Evolutionary conservation across 495 filamentous ascomycete species (phyloP).

Genomic region (Neurospora discreta): DNA sequence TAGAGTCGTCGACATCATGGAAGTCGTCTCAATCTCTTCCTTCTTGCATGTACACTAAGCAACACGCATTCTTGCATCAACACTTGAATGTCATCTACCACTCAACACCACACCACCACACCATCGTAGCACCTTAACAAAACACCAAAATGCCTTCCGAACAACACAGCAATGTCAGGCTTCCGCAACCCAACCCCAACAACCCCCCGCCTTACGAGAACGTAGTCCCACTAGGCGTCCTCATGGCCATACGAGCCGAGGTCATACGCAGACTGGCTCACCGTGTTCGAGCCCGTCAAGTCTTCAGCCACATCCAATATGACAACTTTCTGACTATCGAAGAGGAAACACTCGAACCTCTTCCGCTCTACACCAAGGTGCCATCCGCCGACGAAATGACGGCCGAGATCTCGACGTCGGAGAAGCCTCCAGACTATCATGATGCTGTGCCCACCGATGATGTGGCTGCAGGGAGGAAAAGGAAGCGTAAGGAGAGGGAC

Average conservation of each 20-base stretch:
- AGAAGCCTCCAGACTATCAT: too few species aligned
- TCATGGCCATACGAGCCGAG: background rate
- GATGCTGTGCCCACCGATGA: background rate
- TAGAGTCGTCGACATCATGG: background rate
- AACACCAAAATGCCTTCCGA: background rate
- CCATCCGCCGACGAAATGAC: background rate
- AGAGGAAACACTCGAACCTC: background rate
- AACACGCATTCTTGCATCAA: background rate
- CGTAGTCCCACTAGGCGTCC: background rate
- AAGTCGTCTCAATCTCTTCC: background rate
- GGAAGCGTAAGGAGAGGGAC: background rate
- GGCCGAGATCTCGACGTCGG: too few species aligned
- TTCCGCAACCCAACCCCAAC: background rate
- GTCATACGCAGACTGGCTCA: too few species aligned
- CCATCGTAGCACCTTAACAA: background rate
- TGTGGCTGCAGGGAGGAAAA: background rate
- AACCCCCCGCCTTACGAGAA: fast-evolving
- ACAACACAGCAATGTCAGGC: background rate
- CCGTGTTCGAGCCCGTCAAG: too few species aligned
- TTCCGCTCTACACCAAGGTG: background rate
- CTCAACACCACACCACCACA: background rate
- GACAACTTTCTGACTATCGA: background rate
- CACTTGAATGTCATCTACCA: background rate
- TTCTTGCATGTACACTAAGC: background rate
- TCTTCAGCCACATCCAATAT: too few species aligned